Percentiles rank a stretch among this genome's conserved stretches.
These are phyloP conservation scores for Aspergillus sclerotioniger DNA, from an alignment of 495 filamentous ascomycete genomes.

Conservation along the genomic window DNA sequence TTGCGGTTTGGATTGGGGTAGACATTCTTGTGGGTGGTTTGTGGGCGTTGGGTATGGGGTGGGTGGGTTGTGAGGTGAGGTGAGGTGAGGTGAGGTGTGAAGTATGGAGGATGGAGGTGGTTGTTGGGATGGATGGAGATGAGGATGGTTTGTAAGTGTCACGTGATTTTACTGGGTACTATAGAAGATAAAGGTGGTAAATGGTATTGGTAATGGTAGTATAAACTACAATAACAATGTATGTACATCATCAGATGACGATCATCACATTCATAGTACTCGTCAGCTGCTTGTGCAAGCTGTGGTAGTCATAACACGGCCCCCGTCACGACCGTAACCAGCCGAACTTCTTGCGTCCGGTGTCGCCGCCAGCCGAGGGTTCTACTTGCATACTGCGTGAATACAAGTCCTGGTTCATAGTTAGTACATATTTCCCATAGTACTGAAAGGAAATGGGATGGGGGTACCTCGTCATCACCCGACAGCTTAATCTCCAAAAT, in stretches of 20 bases:
- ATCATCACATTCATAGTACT: slow-evolving; percentile 18
- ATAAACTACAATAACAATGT: slow-evolving; percentile 13
- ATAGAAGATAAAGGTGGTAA: background rate
- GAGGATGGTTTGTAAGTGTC: background rate
- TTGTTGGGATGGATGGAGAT: slow-evolving; percentile 3
- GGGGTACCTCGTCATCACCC: slow-evolving; percentile 50
- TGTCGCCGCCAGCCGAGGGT: slow-evolving; percentile 40
- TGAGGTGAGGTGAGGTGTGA: too few species aligned
- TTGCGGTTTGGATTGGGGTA: too few species aligned
- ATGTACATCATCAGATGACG: slow-evolving; percentile 27
- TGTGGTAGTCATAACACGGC: slow-evolving; percentile 7
- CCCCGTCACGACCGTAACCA: slow-evolving; percentile 38
- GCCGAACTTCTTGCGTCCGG: slow-evolving; percentile 43
- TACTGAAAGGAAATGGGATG: background rate
- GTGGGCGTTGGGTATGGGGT: background rate
- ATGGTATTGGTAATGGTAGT: background rate
- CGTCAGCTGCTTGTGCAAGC: slow-evolving; percentile 8
- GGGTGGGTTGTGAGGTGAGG: slow-evolving; percentile 7
- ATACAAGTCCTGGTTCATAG: slow-evolving; percentile 40
- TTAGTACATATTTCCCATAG: slow-evolving; percentile 14
- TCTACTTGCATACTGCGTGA: slow-evolving; percentile 46
- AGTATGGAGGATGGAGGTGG: background rate
- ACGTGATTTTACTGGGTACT: background rate
- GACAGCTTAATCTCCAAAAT: slow-evolving; percentile 65
- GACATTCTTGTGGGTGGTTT: slow-evolving; percentile 22